Percentiles rank a stretch among this genome's conserved stretches.
phyloP scores from a whole-genome alignment of 352 stramenopile genomes.

The Globisporangium viniferum region DNA sequence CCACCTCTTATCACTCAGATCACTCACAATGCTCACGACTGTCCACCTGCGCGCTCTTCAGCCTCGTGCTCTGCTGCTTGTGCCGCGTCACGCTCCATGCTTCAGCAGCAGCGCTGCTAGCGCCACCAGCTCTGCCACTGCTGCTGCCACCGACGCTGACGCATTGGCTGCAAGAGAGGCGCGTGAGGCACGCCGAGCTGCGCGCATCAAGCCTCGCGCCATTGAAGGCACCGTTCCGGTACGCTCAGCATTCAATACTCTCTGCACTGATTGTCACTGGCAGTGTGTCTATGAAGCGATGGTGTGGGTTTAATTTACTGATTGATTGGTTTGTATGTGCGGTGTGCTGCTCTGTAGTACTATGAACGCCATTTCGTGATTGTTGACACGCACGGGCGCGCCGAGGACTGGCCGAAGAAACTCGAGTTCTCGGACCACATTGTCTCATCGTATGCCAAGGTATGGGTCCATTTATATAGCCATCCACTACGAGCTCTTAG shows the following conservation, averaged over 20 bases:
- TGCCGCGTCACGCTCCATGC: not conserved
- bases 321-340: not conserved
- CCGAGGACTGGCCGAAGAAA: constrained; percentile 61
- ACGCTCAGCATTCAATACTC: not conserved
- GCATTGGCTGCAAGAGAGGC: constrained; percentile 14
- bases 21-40: not conserved
- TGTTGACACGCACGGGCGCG: constrained; percentile 39
- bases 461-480: not conserved
- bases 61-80: not conserved
- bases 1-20: not conserved
- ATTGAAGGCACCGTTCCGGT: constrained; percentile 54
- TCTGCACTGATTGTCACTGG: not conserved
- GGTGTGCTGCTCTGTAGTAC: constrained; percentile 18
- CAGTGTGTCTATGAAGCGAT: not conserved
- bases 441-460: constrained; percentile 38
- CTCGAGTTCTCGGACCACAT: constrained; percentile 68
- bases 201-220: constrained; percentile 24
- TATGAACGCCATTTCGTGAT: constrained; percentile 63
- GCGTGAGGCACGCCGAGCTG: constrained; percentile 21
- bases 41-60: not conserved
- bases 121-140: not conserved
- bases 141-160: not conserved
- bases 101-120: not conserved
- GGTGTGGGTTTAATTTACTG: not conserved
- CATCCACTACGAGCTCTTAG: not conserved